A percentile compares a stretch with the other conserved stretches of the same genome.
Conservation (phyloP, 1,284 basidiomycete genomes). For the Ceratobasidium sp. region DNA sequence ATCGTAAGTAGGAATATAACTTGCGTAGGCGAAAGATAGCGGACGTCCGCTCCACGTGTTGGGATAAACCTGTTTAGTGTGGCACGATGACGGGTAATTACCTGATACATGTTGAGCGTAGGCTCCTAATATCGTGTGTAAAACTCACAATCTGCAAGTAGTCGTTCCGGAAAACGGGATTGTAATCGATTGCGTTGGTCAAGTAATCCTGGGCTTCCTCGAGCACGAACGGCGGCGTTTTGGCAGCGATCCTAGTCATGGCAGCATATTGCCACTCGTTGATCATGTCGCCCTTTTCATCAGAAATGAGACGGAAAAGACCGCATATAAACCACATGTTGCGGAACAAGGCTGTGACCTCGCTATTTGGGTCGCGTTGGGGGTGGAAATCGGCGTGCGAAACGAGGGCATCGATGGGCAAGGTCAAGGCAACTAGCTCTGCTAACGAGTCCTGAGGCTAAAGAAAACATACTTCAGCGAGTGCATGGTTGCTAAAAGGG, state of each 20-base stretch:
- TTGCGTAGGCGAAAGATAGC: slow-evolving; percentile 80
- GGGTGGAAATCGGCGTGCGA: slow-evolving; percentile 76
- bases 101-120: slow-evolving; percentile 52
- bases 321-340: slow-evolving; percentile 95
- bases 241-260: slow-evolving; percentile 80
- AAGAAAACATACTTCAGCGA: slow-evolving; percentile 18
- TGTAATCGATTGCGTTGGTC: slow-evolving; percentile 91
- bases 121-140: neutral
- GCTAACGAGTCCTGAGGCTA: slow-evolving; percentile 69
- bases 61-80: slow-evolving; percentile 72
- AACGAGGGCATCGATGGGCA: slow-evolving; percentile 91
- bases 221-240: slow-evolving; percentile 85
- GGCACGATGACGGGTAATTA: slow-evolving; percentile 70
- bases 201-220: slow-evolving; percentile 86
- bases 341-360: slow-evolving; percentile 83
- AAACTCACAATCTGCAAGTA: slow-evolving; percentile 74
- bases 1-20: slow-evolving; percentile 87
- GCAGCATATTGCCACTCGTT: slow-evolving; percentile 80
- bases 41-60: slow-evolving; percentile 73
- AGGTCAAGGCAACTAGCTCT: slow-evolving; percentile 82
- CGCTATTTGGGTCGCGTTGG: slow-evolving; percentile 62
- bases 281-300: slow-evolving; percentile 53
- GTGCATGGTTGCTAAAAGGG: slow-evolving; percentile 36
- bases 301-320: slow-evolving; percentile 74
- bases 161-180: slow-evolving; percentile 89